Evolutionary conservation across 192 early-diverging fungal genomes (phyloP), one percentile per base, ranked within the genome.

Genomic region (Rhizophagus sp.): DNA sequence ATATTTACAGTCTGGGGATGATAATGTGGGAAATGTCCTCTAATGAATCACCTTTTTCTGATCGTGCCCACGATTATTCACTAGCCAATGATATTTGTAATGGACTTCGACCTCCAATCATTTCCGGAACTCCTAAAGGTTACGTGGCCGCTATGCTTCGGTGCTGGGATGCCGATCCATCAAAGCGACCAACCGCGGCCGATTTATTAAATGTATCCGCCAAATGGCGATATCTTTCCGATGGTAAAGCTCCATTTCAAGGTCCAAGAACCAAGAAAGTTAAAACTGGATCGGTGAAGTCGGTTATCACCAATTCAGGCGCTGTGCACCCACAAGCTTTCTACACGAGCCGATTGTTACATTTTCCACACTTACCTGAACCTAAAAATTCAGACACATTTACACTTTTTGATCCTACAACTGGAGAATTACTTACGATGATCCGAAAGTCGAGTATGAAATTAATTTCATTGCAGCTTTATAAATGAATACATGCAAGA

Each of bases 1-100:
- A 87, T 61, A 80, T 87, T 24, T 87, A 87, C 76, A 85, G 84
- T 83, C 68, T 87, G 0, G 86, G 86, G 1, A 81, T 87, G 63
- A 83, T 87, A 19, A 83, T 87, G 80, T 87, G 86, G 86, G 84
- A 87, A 41, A 80, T 87, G 25, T 85, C 86, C 2, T 85, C 84
- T 0, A 84, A 84, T 17, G 77, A 82, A 24, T 81, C 84, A 61
- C 86, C 86, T 0, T 86, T 83, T 39, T 76, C 68, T n/a, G 75
- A 81, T 13, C 81, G 85, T 33, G 73, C 83, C 25, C 75, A 80
- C 39, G 85, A 83, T 66, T 80, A 83, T 12, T 15, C 61, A 3
- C 75, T 86, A 10, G 52, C 83, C 24, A n/a, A 34, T 15, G 80
- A 86, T 13, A 70, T 86, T 33, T 79, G 83, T 79, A 44, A 77